Evolutionary conservation across 345 rosid species (phyloP).

Genomic region (Excoecaria cochinchinensis): DNA sequence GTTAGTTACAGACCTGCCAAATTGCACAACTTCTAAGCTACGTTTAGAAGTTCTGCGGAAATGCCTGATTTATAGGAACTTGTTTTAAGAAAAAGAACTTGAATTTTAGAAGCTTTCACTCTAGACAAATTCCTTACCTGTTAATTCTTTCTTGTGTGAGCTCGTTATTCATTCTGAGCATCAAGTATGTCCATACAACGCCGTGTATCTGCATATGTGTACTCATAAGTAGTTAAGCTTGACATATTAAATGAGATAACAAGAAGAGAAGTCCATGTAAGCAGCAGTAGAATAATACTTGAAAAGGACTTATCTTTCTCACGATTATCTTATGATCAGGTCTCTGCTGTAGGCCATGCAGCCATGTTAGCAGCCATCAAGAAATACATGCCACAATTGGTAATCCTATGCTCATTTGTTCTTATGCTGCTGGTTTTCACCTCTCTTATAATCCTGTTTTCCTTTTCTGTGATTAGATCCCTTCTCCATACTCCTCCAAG

Average conservation of each 20-base stretch:
- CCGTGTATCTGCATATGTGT: no score
- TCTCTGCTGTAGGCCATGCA: slow-evolving; percentile 62
- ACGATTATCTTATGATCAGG: slow-evolving; percentile 27
- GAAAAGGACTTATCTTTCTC: slow-evolving; percentile 4
- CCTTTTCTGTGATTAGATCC: slow-evolving; percentile 41
- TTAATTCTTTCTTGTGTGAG: no score
- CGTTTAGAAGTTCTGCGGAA: background rate
- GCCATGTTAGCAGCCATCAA: slow-evolving; percentile 59
- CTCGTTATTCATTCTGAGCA: no score
- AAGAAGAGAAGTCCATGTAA: background rate
- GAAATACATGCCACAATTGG: slow-evolving; percentile 56
- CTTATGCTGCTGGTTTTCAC: background rate
- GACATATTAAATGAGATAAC: background rate
- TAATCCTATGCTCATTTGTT: slow-evolving; percentile 17
- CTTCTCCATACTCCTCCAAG: slow-evolving; percentile 56
- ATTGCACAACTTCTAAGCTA: background rate
- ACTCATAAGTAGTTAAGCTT: no score
- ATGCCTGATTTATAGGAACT: no score
- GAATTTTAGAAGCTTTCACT: no score
- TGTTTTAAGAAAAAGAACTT: no score
- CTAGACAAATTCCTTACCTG: no score
- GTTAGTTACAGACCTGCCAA: background rate
- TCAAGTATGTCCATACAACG: no score
- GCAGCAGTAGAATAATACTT: background rate
- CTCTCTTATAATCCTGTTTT: slow-evolving; percentile 17